Conservation (phyloP, 2,329 filamentous ascomycete genomes). For the Trichoderma harzianum region DNA sequence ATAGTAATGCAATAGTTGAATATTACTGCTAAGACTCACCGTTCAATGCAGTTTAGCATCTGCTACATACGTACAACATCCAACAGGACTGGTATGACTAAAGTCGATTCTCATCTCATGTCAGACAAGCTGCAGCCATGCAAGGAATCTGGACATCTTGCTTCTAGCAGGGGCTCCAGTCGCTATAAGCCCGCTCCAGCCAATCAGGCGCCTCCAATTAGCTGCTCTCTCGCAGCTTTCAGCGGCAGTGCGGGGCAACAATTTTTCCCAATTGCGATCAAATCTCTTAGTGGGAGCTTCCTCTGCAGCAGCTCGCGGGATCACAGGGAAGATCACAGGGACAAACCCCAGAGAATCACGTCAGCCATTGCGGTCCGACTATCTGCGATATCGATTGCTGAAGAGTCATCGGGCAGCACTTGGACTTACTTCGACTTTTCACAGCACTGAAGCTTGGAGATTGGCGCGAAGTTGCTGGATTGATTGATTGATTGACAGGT, state of each 20-base stretch:
- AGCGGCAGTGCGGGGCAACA: slow-evolving; percentile 6
- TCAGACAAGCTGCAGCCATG: neutral
- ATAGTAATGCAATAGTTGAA: neutral
- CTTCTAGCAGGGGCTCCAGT: neutral
- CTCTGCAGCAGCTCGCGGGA: neutral
- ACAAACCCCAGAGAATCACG: slow-evolving; percentile 22
- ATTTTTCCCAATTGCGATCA: neutral
- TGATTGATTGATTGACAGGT: neutral
- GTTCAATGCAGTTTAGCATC: neutral
- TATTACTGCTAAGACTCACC: neutral
- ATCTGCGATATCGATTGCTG: neutral
- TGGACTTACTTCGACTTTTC: neutral
- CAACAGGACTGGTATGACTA: neutral
- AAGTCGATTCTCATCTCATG: neutral
- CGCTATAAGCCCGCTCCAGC: neutral
- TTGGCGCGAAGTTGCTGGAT: neutral
- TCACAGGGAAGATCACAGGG: slow-evolving; percentile 39
- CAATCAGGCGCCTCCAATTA: slow-evolving; percentile 21
- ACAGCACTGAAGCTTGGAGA: neutral
- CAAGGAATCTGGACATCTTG: neutral
- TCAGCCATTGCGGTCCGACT: slow-evolving; percentile 9
- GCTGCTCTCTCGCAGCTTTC: slow-evolving; percentile 5
- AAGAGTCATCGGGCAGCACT: neutral
- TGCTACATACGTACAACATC: neutral
- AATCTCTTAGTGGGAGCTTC: slow-evolving; percentile 5